A percentile compares a stretch with the other conserved stretches of the same genome.
Evolutionary conservation across 2,329 filamentous ascomycete species (phyloP).

Genomic region (Curvularia verruculosa): DNA sequence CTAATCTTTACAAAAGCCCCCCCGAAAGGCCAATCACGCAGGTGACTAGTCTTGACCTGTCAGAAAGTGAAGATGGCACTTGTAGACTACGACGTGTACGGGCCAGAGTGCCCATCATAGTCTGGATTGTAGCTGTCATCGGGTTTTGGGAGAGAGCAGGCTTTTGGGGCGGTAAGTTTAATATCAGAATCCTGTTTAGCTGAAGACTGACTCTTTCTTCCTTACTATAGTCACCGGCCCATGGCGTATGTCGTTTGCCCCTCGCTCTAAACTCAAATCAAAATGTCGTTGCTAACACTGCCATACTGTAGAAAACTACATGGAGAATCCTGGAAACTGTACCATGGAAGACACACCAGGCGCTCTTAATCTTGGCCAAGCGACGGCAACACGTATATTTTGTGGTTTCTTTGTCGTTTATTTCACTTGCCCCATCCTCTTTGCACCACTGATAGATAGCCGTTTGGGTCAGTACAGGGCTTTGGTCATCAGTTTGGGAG

Average conservation of each 20-base stretch:
- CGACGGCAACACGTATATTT: constrained; percentile 59
- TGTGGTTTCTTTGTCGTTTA: constrained; percentile 63
- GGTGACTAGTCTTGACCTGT: constrained; percentile 8
- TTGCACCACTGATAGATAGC: constrained; percentile 49
- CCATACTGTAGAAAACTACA: constrained; percentile 50
- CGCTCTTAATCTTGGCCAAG: constrained; percentile 42
- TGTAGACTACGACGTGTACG: constrained; percentile 26
- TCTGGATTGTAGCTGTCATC: constrained; percentile 36
- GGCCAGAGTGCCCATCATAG: constrained; percentile 29
- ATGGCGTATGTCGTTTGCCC: constrained; percentile 37
- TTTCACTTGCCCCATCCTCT: constrained; percentile 48
- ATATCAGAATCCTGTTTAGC: background rate
- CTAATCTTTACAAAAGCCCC: background rate
- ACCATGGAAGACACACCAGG: constrained; percentile 44
- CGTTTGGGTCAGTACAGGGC: constrained; percentile 50
- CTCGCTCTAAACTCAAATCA: background rate
- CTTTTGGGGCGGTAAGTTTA: constrained; percentile 33
- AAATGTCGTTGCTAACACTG: constrained; percentile 7
- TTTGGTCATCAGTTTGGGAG: constrained; percentile 40
- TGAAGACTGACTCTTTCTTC: constrained; percentile 5
- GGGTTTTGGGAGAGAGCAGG: constrained; percentile 37
- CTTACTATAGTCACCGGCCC: constrained; percentile 30
- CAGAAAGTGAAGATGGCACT: background rate
- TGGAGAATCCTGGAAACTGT: constrained; percentile 43
- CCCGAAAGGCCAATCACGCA: constrained; percentile 9